These are phyloP conservation scores for Lipomyces mesembrius DNA, from an alignment of 805 yeast genomes.

Conservation along the genomic window DNA sequence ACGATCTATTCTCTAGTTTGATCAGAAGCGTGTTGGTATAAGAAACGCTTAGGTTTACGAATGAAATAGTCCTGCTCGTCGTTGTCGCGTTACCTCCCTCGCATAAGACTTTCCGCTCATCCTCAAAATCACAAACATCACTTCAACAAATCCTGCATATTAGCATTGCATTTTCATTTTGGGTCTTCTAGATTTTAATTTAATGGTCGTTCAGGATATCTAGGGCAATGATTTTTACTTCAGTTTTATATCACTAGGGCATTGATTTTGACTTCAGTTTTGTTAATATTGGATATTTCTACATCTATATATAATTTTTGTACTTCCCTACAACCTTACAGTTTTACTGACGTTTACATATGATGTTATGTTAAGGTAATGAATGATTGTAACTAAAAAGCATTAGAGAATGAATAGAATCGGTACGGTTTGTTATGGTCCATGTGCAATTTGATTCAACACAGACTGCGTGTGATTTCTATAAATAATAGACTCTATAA, in stretches of 20 bases:
- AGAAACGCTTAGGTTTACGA: conserved; percentile 9
- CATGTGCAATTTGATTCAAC: no score
- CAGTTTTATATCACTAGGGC: not conserved
- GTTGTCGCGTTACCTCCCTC: not conserved
- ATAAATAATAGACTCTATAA: no score
- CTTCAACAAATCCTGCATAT: not conserved
- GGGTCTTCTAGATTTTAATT: not conserved
- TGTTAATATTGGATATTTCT: not conserved
- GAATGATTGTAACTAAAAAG: no score
- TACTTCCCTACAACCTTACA: no score
- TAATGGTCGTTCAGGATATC: conserved; percentile 1
- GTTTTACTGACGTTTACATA: no score
- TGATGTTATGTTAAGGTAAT: no score
- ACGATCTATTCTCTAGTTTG: conserved; percentile 10
- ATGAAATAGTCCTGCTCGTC: not conserved
- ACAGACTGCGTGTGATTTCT: no score
- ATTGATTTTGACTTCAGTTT: not conserved
- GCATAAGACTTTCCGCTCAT: not conserved
- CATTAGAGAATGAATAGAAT: no score
- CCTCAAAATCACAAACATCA: not conserved
- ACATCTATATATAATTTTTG: not conserved
- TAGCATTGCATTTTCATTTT: not conserved
- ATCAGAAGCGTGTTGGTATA: conserved; percentile 30
- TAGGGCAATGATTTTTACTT: not conserved
- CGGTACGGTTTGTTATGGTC: no score